Base-by-base conservation (phyloP, 2,329 filamentous ascomycete species). In the Mariannaea elegans region DNA sequence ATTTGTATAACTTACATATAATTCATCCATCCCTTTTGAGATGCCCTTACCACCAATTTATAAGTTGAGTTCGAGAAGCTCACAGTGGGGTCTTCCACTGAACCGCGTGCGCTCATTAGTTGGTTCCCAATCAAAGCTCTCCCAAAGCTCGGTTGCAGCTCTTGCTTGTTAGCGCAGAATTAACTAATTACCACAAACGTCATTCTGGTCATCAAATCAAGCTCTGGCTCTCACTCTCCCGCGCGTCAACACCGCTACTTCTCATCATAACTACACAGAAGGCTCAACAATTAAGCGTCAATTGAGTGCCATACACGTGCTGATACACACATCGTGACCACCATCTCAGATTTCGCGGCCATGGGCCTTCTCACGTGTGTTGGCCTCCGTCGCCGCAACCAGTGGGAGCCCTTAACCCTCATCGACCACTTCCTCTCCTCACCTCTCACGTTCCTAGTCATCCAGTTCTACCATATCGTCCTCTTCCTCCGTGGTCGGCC, bases 401-500 rank as follows among this genome's bases (percentile, higher is more conserved):
- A 73, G 56, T 86, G 82, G 82, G 80, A 84, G 54, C 77, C 75
- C 9, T 80, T 78, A 38, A 86, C 81, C 42, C 69, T 87, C 27
- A 77, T 90, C 49, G 87, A 90, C 74, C 84, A 86, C 64, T 72
- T 93, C 34, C 78, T 94, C 59, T 77, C 82, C 45, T 92, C 90
- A 8, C 92, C 92, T 5, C 77, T 94, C 8, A 85, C 87, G 61
- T 84, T 85, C 42, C 67, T 91, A 55, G 80, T 90, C 62, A 81
- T 84, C 60, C 80, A 84, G 38, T 71, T 92, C 60, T 91, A 94
- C 77, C 79, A 81, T 58, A 52, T 90, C 46, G 77, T 94, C 56
- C 84, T 90, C 32, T 80, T 81, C 67, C 83, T 97, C 3, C 90
- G 92, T 24, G 89, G 90, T 2, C 75, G 81, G 10, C 87, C 91